These are phyloP conservation scores for Xenoacremonium recifei DNA, from an alignment of 2,329 filamentous ascomycete species.

Conservation along the genomic window DNA sequence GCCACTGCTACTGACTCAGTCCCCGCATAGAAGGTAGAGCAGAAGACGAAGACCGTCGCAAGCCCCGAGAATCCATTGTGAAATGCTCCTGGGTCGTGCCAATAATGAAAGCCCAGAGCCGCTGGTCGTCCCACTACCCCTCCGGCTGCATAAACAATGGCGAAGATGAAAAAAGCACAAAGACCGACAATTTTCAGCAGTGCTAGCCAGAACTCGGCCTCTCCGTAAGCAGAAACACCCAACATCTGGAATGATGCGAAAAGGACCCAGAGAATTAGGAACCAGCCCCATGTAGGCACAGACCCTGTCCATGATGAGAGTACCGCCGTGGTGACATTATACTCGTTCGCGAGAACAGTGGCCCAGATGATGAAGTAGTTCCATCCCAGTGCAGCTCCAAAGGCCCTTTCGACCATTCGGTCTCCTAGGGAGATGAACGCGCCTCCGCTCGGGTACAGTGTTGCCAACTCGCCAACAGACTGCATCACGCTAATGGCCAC, in stretches of 20 bases:
- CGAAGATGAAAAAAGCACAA: constrained; percentile 46
- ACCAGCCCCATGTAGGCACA: constrained; percentile 64
- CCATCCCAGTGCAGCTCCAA: constrained; percentile 68
- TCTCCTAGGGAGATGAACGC: constrained; percentile 70
- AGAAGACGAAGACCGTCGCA: constrained; percentile 45
- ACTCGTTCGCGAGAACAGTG: constrained; percentile 66
- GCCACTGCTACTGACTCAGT: constrained; percentile 35
- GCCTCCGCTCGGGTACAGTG: constrained; percentile 68
- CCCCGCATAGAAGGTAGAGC: constrained; percentile 47
- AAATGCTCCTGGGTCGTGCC: background rate
- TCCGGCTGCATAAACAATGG: constrained; percentile 47
- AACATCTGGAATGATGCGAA: constrained; percentile 69
- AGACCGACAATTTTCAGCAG: constrained; percentile 49
- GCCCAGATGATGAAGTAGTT: constrained; percentile 71
- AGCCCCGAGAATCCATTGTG: constrained; percentile 42
- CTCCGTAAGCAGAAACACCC: constrained; percentile 47
- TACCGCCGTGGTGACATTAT: constrained; percentile 67
- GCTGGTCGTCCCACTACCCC: constrained; percentile 38
- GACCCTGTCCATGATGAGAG: constrained; percentile 63
- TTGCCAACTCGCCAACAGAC: constrained; percentile 72
- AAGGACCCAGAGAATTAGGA: constrained; percentile 71
- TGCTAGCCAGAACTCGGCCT: constrained; percentile 50
- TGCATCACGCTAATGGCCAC: constrained; percentile 70
- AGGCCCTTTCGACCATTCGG: constrained; percentile 68
- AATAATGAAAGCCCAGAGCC: background rate